Percentiles rank a stretch among this genome's conserved stretches.
Conservation (phyloP, 768 basidiomycete genomes). For the Vararia minispora region DNA sequence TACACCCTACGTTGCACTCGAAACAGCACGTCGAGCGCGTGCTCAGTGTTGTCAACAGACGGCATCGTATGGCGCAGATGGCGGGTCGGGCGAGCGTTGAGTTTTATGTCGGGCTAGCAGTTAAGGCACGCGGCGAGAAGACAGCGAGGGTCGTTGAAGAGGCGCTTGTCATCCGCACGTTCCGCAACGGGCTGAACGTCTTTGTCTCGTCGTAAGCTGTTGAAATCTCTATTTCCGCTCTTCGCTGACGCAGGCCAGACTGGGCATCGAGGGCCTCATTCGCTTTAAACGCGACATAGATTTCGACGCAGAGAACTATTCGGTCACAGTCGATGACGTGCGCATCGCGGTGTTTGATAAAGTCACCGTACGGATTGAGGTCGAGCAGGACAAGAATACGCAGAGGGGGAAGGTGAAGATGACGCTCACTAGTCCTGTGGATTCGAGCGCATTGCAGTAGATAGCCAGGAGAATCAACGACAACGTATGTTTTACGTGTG, state of each 20-base stretch:
- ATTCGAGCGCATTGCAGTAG: constrained; percentile 33
- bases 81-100: constrained; percentile 94
- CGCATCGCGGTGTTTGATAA: constrained; percentile 88
- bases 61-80: constrained; percentile 97
- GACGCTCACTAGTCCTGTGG: constrained; percentile 58
- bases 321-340: constrained; percentile 52
- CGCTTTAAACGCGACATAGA: constrained; percentile 85
- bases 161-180: constrained; percentile 88
- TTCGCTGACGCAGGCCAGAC: constrained; percentile 31
- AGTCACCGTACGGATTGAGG: constrained; percentile 79
- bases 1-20: constrained; percentile 83
- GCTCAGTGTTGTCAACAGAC: constrained; percentile 76
- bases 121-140: constrained; percentile 55
- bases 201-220: constrained; percentile 81
- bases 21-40: constrained; percentile 81
- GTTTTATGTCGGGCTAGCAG: constrained; percentile 90
- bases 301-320: constrained; percentile 89
- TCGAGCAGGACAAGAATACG: constrained; percentile 93
- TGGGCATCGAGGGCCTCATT: constrained; percentile 90
- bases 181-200: constrained; percentile 93
- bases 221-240: not conserved
- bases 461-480: no score
- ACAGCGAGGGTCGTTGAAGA: constrained; percentile 52
- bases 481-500: no score
- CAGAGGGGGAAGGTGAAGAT: constrained; percentile 85